A percentile compares a stretch with the other conserved stretches of the same genome.
phyloP scores from a whole-genome alignment of 148 eudicot species.

The Mesembryanthemum crystallinum region DNA sequence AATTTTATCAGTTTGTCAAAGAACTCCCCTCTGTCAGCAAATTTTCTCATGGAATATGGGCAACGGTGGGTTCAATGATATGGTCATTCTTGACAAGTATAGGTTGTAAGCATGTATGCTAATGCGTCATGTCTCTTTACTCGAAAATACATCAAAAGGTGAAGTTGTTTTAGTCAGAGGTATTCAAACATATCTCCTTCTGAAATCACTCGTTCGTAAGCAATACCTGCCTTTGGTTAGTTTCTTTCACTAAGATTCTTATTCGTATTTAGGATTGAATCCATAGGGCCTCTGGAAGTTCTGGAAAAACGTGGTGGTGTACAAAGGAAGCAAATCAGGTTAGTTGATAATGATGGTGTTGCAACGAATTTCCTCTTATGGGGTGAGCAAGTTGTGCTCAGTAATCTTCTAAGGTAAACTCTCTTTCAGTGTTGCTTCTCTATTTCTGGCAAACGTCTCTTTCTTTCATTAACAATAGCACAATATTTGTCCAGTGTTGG shows the following conservation, averaged over 20 bases:
- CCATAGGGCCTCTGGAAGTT: conserved; percentile 64
- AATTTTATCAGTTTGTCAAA: neutral
- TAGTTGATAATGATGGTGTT: conserved; percentile 72
- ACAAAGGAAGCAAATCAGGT: conserved; percentile 65
- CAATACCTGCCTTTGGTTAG: neutral
- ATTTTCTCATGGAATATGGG: neutral
- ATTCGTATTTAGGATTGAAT: conserved; percentile 58
- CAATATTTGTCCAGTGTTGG: conserved; percentile 53
- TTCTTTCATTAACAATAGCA: conserved; percentile 7
- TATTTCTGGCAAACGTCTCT: conserved; percentile 15
- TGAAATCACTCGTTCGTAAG: neutral
- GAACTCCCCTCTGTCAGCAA: neutral
- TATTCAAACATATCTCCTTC: neutral
- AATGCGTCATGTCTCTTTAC: neutral
- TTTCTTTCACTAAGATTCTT: conserved; percentile 14
- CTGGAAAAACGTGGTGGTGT: conserved; percentile 53
- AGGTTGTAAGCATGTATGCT: conserved; percentile 5
- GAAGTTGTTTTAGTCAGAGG: neutral
- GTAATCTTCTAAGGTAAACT: conserved; percentile 72
- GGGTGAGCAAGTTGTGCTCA: conserved; percentile 90
- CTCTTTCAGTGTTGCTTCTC: conserved; percentile 14
- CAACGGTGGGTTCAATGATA: neutral
- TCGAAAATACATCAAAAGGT: neutral
- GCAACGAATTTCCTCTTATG: conserved; percentile 61
- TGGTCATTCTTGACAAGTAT: neutral